These are phyloP conservation scores for Clonostachys byssicola DNA, from an alignment of 2,329 filamentous ascomycete species.

Conservation along the genomic window DNA sequence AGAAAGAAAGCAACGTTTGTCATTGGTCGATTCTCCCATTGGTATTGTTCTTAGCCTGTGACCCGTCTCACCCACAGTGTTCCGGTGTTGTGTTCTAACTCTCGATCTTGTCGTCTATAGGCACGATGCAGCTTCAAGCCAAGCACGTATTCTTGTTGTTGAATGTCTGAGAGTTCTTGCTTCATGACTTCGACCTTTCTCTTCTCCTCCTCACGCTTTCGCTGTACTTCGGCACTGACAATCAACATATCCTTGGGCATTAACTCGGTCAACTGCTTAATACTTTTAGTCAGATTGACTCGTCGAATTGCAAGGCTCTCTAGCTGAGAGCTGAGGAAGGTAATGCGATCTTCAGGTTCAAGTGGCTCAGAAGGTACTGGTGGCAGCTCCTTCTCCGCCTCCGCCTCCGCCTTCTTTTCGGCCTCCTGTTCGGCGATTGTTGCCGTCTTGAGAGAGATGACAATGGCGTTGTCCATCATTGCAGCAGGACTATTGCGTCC, in stretches of 20 bases:
- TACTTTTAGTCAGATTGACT: constrained; percentile 67
- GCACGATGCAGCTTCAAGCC: constrained; percentile 71
- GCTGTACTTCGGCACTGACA: constrained; percentile 59
- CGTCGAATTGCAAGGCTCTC: constrained; percentile 62
- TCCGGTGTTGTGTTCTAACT: constrained; percentile 60
- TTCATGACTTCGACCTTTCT: constrained; percentile 63
- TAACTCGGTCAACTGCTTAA: constrained; percentile 73
- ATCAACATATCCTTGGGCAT: constrained; percentile 69
- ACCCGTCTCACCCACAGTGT: constrained; percentile 76
- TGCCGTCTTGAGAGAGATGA: constrained; percentile 19
- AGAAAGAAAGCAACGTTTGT: constrained; percentile 32
- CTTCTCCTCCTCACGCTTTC: constrained; percentile 52
- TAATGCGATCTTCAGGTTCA: constrained; percentile 59
- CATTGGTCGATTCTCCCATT: too few relatives aligned
- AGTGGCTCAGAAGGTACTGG: constrained; percentile 54
- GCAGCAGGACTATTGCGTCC: constrained; percentile 12
- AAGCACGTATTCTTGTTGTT: constrained; percentile 73
- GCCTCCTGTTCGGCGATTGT: constrained; percentile 5
- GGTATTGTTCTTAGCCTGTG: constrained; percentile 29
- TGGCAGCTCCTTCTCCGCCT: constrained; percentile 54
- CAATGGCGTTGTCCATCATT: constrained; percentile 12
- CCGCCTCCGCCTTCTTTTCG: constrained; percentile 8
- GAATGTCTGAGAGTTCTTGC: constrained; percentile 66
- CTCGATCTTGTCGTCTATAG: constrained; percentile 70
- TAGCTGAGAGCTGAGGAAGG: constrained; percentile 61